phyloP scores from a whole-genome alignment of 2,329 filamentous ascomycete species.

The Pseudocercospora musae region DNA sequence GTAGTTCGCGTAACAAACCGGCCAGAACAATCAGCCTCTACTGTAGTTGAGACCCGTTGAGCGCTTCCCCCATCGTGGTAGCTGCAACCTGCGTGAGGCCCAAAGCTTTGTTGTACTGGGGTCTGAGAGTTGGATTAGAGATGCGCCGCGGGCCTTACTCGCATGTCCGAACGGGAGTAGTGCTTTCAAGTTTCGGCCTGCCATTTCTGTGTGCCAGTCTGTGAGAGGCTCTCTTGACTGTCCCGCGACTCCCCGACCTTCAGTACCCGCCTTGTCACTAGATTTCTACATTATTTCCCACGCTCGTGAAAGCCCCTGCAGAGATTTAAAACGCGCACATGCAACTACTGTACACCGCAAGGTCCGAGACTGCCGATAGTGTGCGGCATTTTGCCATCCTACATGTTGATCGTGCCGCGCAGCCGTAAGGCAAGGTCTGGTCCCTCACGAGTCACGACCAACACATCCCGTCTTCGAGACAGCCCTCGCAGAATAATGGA shows the following conservation, averaged over 20 bases:
- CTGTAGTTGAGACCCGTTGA: background rate
- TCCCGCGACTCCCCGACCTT: conserved; percentile 7
- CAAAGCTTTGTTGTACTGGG: background rate
- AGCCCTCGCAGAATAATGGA: background rate
- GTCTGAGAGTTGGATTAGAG: background rate
- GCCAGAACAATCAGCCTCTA: background rate
- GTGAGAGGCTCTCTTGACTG: background rate
- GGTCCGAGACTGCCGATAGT: conserved; percentile 12
- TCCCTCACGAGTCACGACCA: background rate
- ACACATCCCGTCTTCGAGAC: conserved; percentile 9
- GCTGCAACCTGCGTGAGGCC: background rate
- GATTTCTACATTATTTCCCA: background rate
- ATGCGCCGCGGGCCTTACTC: conserved; percentile 15
- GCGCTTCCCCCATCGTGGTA: background rate
- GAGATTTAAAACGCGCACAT: conserved; percentile 15
- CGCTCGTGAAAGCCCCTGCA: conserved; percentile 12
- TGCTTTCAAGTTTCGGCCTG: conserved; percentile 1
- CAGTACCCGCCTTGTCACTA: conserved; percentile 5
- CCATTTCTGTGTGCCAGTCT: background rate
- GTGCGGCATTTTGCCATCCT: conserved; percentile 21
- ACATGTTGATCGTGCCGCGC: conserved; percentile 15
- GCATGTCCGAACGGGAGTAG: conserved; percentile 2
- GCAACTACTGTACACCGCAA: conserved; percentile 6
- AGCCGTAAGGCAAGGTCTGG: conserved; percentile 13
- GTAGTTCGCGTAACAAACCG: background rate